Evolutionary conservation across 192 early-diverging fungal species (phyloP).

Genomic region (Phycomyces nitens): DNA sequence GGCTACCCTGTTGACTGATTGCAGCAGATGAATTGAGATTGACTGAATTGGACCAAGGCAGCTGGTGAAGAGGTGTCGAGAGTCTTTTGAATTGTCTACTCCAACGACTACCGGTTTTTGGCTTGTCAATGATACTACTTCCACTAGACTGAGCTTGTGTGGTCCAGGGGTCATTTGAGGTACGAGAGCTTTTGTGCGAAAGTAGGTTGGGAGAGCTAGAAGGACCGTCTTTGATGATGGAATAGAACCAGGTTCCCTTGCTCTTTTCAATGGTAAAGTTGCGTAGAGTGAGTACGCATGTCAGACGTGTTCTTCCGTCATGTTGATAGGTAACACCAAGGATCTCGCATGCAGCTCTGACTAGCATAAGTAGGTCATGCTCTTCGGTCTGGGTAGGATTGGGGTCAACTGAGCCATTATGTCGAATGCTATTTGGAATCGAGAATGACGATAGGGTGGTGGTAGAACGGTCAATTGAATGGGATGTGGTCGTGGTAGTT

Average conservation of each 20-base stretch:
- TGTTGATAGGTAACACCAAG: slow-evolving; percentile 32
- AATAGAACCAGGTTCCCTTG: not conserved
- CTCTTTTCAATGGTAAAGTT: slow-evolving; percentile 19
- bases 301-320: slow-evolving; percentile 11
- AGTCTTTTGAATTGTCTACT: not conserved
- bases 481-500: slow-evolving; percentile 5
- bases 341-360: slow-evolving; percentile 28
- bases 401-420: too few relatives aligned
- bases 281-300: slow-evolving; percentile 22
- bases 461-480: slow-evolving; percentile 5
- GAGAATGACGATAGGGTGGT: slow-evolving; percentile 5
- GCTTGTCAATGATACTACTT: not conserved
- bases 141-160: not conserved
- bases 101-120: not conserved
- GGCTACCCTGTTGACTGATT: slow-evolving; percentile 6
- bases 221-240: not conserved
- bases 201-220: not conserved
- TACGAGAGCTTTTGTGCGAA: not conserved
- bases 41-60: not conserved
- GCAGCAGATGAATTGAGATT: not conserved
- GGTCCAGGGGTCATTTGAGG: not conserved
- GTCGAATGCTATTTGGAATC: not conserved
- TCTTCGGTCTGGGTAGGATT: slow-evolving; percentile 5
- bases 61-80: not conserved
- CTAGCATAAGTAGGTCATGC: slow-evolving; percentile 21